A percentile compares a stretch with the other conserved stretches of the same genome.
These are phyloP conservation scores for Xerocomus cyaneibrunnescens DNA, from an alignment of 1,284 basidiomycete genomes.

Conservation along the genomic window DNA sequence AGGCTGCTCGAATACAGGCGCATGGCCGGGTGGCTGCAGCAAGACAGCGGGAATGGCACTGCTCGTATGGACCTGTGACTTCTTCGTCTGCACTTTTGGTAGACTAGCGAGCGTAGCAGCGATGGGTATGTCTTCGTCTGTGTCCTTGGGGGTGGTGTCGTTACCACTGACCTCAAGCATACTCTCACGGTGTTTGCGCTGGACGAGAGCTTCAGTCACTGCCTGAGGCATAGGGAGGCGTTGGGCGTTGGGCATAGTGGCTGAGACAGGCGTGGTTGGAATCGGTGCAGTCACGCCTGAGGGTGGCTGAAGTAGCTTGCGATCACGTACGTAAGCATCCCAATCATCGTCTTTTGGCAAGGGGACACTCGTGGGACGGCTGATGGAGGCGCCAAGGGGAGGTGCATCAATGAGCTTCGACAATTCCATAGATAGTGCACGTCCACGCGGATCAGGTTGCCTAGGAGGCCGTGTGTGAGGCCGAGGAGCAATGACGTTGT, in stretches of 20 bases:
- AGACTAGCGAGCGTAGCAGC: constrained; percentile 37
- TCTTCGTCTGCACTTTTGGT: constrained; percentile 29
- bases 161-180: constrained; percentile 40
- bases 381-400: constrained; percentile 51
- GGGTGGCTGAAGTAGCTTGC: constrained; percentile 79
- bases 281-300: constrained; percentile 74
- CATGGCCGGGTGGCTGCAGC: constrained; percentile 59
- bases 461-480: constrained; percentile 67
- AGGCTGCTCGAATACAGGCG: constrained; percentile 29
- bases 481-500: constrained; percentile 46
- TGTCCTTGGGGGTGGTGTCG: constrained; percentile 38
- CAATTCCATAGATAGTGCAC: constrained; percentile 69
- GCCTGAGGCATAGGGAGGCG: constrained; percentile 62
- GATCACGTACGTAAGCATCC: constrained; percentile 77
- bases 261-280: constrained; percentile 50
- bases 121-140: constrained; percentile 55
- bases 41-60: constrained; percentile 48
- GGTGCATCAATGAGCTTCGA: constrained; percentile 45
- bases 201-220: constrained; percentile 67
- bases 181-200: constrained; percentile 67
- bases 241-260: constrained; percentile 35
- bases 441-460: constrained; percentile 60
- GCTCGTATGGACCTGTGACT: constrained; percentile 38
- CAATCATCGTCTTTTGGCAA: constrained; percentile 63
- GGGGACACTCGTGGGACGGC: constrained; percentile 69